Evolutionary conservation across 805 yeast species (phyloP).

Genomic region (Teunomyces kruisii): DNA sequence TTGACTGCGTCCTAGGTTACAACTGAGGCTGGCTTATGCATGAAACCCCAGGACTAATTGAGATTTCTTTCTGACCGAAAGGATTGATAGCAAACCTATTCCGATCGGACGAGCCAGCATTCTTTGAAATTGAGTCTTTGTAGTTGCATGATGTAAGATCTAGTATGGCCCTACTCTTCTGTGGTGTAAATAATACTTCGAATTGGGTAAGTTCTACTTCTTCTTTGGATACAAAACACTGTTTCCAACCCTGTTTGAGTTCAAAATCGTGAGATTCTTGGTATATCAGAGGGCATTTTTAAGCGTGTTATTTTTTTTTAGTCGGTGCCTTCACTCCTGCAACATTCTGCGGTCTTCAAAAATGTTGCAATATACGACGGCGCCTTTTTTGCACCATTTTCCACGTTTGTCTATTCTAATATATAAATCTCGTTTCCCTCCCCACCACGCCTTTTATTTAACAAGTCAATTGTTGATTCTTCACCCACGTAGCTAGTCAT

Average conservation of each 20-base stretch:
- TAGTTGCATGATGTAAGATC: not conserved
- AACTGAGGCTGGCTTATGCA: not conserved
- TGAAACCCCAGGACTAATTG: not conserved
- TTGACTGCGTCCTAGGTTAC: not conserved
- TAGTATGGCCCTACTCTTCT: not conserved
- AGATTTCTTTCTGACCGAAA: not conserved
- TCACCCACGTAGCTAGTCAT: not conserved
- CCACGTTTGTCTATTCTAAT: not conserved
- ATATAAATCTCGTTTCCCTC: not conserved
- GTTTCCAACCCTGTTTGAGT: too few relatives aligned
- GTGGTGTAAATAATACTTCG: not conserved
- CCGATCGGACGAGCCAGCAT: not conserved
- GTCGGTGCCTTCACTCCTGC: too few relatives aligned
- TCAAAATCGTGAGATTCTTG: too few relatives aligned
- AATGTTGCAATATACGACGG: not conserved
- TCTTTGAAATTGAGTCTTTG: not conserved
- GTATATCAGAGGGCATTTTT: too few relatives aligned
- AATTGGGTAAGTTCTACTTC: not conserved
- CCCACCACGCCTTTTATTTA: not conserved
- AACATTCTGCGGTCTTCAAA: too few relatives aligned
- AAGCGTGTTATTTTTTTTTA: too few relatives aligned
- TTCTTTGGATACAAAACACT: too few relatives aligned
- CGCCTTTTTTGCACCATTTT: not conserved
- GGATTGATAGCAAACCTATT: not conserved
- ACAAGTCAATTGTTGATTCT: not conserved